Conservation (phyloP, 192 early-diverging fungal genomes). For the Coemansia aciculifera region DNA sequence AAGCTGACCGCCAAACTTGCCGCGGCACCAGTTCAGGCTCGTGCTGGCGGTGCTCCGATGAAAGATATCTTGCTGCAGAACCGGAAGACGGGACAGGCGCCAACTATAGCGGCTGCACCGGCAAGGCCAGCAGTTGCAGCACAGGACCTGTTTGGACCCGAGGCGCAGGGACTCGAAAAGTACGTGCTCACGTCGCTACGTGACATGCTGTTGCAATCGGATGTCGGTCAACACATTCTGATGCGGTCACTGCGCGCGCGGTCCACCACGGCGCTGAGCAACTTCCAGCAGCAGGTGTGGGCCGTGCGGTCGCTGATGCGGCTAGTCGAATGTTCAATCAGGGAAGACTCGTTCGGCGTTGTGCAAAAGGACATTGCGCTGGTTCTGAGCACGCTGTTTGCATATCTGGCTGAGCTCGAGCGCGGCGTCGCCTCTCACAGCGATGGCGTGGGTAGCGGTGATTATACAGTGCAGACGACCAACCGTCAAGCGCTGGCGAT, state of each 20-base stretch:
- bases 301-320: slow-evolving; percentile 45
- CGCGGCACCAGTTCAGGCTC: background rate
- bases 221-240: slow-evolving; percentile 36
- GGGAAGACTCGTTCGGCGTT: slow-evolving; percentile 49
- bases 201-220: slow-evolving; percentile 41
- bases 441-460: slow-evolving; percentile 6
- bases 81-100: slow-evolving; percentile 7
- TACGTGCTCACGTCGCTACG: slow-evolving; percentile 46
- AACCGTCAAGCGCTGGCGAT: slow-evolving; percentile 42
- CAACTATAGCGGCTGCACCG: background rate
- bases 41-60: slow-evolving; percentile 39
- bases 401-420: slow-evolving; percentile 43
- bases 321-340: slow-evolving; percentile 44
- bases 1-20: slow-evolving; percentile 7
- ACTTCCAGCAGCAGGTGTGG: slow-evolving; percentile 55
- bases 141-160: slow-evolving; percentile 38
- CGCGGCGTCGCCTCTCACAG: slow-evolving; percentile 10
- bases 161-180: slow-evolving; percentile 53
- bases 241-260: slow-evolving; percentile 25
- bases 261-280: slow-evolving; percentile 36
- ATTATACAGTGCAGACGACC: slow-evolving; percentile 32
- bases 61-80: slow-evolving; percentile 31
- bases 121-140: background rate
- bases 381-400: slow-evolving; percentile 33
- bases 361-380: slow-evolving; percentile 45